Conservation (phyloP, 1,139 yeast species). For the Pichia sp. region DNA sequence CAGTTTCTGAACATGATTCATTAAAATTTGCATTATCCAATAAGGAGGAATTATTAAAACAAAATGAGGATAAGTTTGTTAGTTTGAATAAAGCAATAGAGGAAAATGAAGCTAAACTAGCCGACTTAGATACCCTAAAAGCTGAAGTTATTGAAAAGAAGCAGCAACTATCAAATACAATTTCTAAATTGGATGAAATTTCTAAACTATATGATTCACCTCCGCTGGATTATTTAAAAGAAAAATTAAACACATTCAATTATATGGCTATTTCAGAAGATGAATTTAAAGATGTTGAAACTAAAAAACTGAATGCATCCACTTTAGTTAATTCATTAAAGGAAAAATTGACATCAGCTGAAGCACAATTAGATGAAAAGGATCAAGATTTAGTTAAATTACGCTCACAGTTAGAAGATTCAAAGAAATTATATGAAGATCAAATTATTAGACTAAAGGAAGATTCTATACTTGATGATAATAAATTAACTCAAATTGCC, state of each 20-base stretch:
- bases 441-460: not conserved
- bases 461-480: not conserved
- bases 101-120: too few relatives aligned
- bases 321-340: not conserved
- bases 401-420: not conserved
- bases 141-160: constrained; percentile 4
- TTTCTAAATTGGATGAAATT: constrained; percentile 1
- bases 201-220: constrained; percentile 10
- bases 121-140: not conserved
- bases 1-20: too few relatives aligned
- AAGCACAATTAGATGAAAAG: constrained; percentile 3
- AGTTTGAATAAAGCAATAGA: too few relatives aligned
- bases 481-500: not conserved
- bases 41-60: too few relatives aligned
- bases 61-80: too few relatives aligned
- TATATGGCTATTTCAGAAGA: not conserved
- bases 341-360: not conserved
- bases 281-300: not conserved
- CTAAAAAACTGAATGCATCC: not conserved
- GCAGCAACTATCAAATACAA: constrained; percentile 1
- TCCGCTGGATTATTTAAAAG: constrained; percentile 12
- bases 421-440: not conserved
- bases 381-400: not conserved
- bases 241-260: constrained; percentile 1
- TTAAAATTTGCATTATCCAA: too few relatives aligned